Evolutionary conservation across 225 moss, liverwort and hornwort species (phyloP), one percentile per base, ranked within the genome.

Genomic region (Antitrichia curtipendula): DNA sequence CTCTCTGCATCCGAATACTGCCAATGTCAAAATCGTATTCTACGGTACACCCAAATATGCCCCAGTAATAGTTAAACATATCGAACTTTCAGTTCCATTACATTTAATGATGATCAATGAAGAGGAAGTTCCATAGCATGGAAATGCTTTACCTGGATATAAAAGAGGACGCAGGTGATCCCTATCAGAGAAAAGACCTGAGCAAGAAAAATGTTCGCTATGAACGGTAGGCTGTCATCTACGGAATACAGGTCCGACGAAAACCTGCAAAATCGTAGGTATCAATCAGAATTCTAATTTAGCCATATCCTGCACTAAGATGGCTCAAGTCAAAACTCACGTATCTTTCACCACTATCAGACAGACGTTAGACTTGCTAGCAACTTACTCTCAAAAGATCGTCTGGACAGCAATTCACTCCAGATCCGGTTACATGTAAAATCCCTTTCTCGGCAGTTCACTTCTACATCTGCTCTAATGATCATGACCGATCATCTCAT

Each of bases 211-310:
- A 65, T 92, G 84, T 98, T 98, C 78, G 93, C 94, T 76, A 95
- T 91, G 84, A 98, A 98, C 25, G 98, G 96, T 54, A 98, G 95
- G 36, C 88, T 90, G 81, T 96, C 97, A 89, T 98, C 98, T 29
- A 96, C 87, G 61, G 93, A 94, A 81, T 94, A 95, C 86, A 88
- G 84, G 86, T 93, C 93, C 16, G 93, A 93, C 19, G 93, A 93
- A 92, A 93, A 93, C 82, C 93, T 93, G 93, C 88, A 87, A 69
- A 63, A 64, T 27, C 45, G 43, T 71, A 61, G 60, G 69, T 58
- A 41, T n/a, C 58, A 80, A 57, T 87, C 54, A 85, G 19, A 75
- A 56, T 66, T 88, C 20, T 64, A 82, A 79, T 70, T 63, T 49
- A 70, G 27, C 66, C 74, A 53, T 41, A 23, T 74, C 66, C 74